Evolutionary conservation across 1,139 yeast genomes (phyloP).

Genomic region (Yamadazyma triangularis): DNA sequence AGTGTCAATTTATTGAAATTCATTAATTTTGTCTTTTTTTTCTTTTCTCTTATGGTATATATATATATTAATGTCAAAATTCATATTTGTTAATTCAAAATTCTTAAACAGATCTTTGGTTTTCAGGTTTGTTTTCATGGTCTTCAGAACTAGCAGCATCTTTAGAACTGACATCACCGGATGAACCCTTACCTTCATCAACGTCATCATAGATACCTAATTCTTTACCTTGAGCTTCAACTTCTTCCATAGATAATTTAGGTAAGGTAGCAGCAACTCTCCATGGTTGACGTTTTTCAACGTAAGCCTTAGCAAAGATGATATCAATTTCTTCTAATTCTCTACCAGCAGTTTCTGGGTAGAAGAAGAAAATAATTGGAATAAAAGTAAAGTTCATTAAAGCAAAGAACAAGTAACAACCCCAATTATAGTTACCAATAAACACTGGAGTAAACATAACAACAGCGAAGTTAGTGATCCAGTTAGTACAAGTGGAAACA

Average conservation of each 20-base stretch:
- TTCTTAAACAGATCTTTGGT: neutral
- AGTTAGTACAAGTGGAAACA: constrained; percentile 44
- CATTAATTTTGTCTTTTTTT: constrained; percentile 11
- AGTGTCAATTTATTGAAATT: no score
- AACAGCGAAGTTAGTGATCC: constrained; percentile 44
- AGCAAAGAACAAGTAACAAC: constrained; percentile 44
- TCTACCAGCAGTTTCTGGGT: constrained; percentile 48
- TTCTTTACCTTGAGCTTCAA: constrained; percentile 44
- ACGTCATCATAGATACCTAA: constrained; percentile 41
- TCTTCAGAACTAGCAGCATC: neutral
- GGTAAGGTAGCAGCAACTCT: constrained; percentile 51
- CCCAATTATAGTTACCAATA: constrained; percentile 35
- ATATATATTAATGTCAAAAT: constrained; percentile 4
- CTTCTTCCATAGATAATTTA: constrained; percentile 38
- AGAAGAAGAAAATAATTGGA: constrained; percentile 42
- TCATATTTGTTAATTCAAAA: neutral
- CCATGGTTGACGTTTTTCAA: constrained; percentile 44
- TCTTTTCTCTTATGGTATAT: constrained; percentile 7
- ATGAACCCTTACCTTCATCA: constrained; percentile 6
- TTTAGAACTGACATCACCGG: neutral
- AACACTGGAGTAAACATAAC: constrained; percentile 47
- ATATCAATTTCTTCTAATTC: constrained; percentile 45
- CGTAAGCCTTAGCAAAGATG: constrained; percentile 41
- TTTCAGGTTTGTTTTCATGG: neutral
- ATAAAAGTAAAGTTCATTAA: constrained; percentile 33